A percentile compares a stretch with the other conserved stretches of the same genome.
phyloP scores from a whole-genome alignment of 2,329 filamentous ascomycete genomes.

The Ceratocystis smalleyi region DNA sequence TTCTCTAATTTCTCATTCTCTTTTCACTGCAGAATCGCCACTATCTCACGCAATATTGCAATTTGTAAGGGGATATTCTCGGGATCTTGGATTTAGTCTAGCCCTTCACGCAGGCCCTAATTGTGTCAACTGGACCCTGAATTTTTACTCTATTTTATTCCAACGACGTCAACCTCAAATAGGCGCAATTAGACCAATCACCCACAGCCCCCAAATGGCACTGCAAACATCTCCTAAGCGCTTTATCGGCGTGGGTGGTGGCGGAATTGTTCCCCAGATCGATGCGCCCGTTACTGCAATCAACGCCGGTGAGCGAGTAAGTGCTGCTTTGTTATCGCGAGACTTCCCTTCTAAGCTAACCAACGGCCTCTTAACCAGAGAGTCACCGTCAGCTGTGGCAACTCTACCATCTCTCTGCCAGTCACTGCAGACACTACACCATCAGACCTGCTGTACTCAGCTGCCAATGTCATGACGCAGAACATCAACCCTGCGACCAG shows the following conservation, averaged over 20 bases:
- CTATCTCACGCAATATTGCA: background rate
- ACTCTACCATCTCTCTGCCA: slow-evolving; percentile 53
- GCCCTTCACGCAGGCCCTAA: background rate
- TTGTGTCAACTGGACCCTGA: background rate
- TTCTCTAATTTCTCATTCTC: background rate
- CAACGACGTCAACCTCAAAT: background rate
- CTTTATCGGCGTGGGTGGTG: slow-evolving; percentile 32
- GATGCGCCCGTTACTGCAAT: slow-evolving; percentile 70
- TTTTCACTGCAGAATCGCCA: background rate
- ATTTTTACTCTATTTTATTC: background rate
- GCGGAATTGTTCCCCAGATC: slow-evolving; percentile 35
- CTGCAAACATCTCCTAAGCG: slow-evolving; percentile 18
- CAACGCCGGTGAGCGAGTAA: slow-evolving; percentile 62
- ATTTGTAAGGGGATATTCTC: background rate
- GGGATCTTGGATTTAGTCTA: background rate
- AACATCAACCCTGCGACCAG: slow-evolving; percentile 48
- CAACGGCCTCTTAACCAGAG: slow-evolving; percentile 28
- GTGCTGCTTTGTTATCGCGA: slow-evolving; percentile 21
- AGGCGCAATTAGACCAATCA: slow-evolving; percentile 1
- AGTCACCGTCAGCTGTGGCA: slow-evolving; percentile 58
- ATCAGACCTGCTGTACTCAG: slow-evolving; percentile 54
- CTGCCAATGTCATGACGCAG: slow-evolving; percentile 47
- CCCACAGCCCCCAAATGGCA: slow-evolving; percentile 18
- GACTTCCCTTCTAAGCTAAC: slow-evolving; percentile 8
- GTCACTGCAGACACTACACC: slow-evolving; percentile 61